A percentile compares a stretch with the other conserved stretches of the same genome.
These are phyloP conservation scores for Penicillium crystallinum DNA, from an alignment of 495 filamentous ascomycete genomes.

Conservation along the genomic window DNA sequence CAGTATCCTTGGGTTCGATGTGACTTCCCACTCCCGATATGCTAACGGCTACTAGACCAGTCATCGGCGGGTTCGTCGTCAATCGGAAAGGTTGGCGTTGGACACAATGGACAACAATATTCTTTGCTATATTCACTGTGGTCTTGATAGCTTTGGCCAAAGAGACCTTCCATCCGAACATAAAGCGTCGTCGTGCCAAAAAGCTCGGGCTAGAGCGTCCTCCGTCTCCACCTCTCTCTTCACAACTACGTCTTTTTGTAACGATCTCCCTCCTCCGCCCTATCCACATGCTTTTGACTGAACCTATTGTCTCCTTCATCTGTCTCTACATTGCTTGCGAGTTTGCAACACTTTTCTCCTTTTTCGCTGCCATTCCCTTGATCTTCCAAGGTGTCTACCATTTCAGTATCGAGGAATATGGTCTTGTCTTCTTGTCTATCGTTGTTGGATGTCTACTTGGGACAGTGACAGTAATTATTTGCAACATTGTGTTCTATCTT, in stretches of 20 bases:
- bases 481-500: conserved; percentile 31
- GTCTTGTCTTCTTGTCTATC: conserved; percentile 56
- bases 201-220: conserved; percentile 34
- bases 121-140: conserved; percentile 40
- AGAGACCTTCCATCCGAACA: conserved; percentile 62
- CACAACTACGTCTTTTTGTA: conserved; percentile 44
- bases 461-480: conserved; percentile 37
- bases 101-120: conserved; percentile 52
- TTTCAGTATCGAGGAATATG: conserved; percentile 45
- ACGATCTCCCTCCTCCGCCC: conserved; percentile 57
- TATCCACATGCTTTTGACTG: conserved; percentile 56
- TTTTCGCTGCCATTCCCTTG: conserved; percentile 60
- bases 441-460: conserved; percentile 52
- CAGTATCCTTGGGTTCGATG: conserved; percentile 17
- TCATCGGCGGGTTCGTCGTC: conserved; percentile 59
- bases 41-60: conserved; percentile 49
- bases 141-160: conserved; percentile 21
- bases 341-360: conserved; percentile 59
- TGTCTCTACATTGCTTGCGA: conserved; percentile 59
- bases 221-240: conserved; percentile 25
- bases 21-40: not conserved
- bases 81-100: conserved; percentile 57
- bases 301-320: conserved; percentile 60
- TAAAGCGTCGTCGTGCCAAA: conserved; percentile 49
- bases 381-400: conserved; percentile 47